Evolutionary conservation across 805 yeast species (phyloP), one percentile per base, ranked within the genome.

Genomic region (Candida caryicola): DNA sequence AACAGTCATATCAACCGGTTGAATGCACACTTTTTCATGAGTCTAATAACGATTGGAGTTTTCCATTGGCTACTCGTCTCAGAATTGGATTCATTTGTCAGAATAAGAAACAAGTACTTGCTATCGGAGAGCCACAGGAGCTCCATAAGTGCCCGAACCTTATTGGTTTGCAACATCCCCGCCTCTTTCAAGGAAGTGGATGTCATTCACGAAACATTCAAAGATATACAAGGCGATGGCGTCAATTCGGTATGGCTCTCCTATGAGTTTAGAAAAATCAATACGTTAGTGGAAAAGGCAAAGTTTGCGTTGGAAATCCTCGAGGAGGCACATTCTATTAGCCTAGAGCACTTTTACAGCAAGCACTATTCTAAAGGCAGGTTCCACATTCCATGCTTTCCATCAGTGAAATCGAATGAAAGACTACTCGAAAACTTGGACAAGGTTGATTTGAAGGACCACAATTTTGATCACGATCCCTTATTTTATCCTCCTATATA

Each of bases 11-110:
- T 79, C 0, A 52, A 58, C 3, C 57, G 76, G 16, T 67, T 82
- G 42, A 66, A 79, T 41, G 76, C 79, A 16, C 96, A 88, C 58
- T 74, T 88, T 36, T 54, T 78, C 0, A 62, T 83, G 59, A 70
- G 85, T 2, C 39, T 82, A 0, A 47, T 78, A 2, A 74, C 81
- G 1, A 69, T 86, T 2, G 48, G 66, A 0, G 66, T 76, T 60
- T 77, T 84, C 42, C 85, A 85, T 47, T 59, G 66, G 37, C 50
- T 82, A 17, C 52, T 88, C 6, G 48, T 74, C 1, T 59, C 64
- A 30, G 96, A 89, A 51, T 59, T 88, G 32, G 64, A 64, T 5
- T 58, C 64, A 34, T 75, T 73, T 46, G 71, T 76, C 18, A 63
- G 64, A 29, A 70, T 80, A 27, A 61, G 81, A 45, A 76, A 77